A percentile compares a stretch with the other conserved stretches of the same genome.
phyloP scores from a whole-genome alignment of 805 yeast genomes.

The Blastobotrys americana region DNA sequence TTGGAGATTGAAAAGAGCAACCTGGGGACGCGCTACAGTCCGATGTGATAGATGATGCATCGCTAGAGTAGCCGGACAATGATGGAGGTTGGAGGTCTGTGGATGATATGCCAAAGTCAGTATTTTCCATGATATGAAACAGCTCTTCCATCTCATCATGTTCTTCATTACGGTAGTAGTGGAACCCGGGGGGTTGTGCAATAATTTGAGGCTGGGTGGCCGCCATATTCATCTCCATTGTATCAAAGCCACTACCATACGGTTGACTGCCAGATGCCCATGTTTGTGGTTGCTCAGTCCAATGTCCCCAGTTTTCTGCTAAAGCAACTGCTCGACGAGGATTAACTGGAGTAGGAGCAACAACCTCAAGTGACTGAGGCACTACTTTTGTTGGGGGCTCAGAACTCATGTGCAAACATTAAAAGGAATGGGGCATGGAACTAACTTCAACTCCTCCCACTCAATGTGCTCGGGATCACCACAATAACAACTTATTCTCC shows the following conservation, averaged over 20 bases:
- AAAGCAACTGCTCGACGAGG: not conserved
- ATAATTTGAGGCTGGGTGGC: too few relatives aligned
- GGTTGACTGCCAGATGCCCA: too few relatives aligned
- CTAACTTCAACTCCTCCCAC: too few relatives aligned
- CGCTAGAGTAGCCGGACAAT: not conserved
- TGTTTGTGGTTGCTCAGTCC: too few relatives aligned
- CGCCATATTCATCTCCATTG: too few relatives aligned
- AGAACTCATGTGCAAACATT: not conserved
- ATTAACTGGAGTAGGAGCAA: not conserved
- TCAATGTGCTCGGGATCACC: too few relatives aligned
- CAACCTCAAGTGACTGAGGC: not conserved
- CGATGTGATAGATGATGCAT: not conserved
- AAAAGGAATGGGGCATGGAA: too few relatives aligned
- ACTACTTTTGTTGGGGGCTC: not conserved
- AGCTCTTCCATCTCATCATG: slow-evolving; percentile 8
- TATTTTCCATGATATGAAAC: slow-evolving; percentile 10
- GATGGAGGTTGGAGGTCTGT: not conserved
- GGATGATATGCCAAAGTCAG: not conserved
- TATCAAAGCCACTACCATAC: too few relatives aligned
- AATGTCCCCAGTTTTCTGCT: too few relatives aligned
- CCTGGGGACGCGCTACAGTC: not conserved
- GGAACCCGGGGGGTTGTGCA: not conserved
- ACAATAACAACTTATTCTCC: too few relatives aligned
- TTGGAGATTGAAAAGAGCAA: not conserved
- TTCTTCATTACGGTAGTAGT: not conserved